Evolutionary conservation across 2,329 filamentous ascomycete genomes (phyloP), one percentile per base, ranked within the genome.

Genomic region (Westerdykella ornata): DNA sequence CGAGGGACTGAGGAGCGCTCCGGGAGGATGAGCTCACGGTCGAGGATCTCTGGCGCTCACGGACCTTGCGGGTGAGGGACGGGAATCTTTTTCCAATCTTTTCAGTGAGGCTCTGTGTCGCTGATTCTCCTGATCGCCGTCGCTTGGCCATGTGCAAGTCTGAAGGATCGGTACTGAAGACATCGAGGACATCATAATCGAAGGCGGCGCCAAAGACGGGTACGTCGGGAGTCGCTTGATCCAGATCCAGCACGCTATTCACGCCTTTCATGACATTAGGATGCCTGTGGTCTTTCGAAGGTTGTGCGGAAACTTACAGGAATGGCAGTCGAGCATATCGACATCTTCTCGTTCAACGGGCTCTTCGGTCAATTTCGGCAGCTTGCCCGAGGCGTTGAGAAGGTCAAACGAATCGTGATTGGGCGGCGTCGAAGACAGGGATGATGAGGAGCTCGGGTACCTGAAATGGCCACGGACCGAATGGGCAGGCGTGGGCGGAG

Each of bases 331-430:
- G 35, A 71, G 65, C 44, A 73, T 71, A 44, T 75, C 68, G 37
- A 73, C 71, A 39, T 75, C 74, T 19, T 81, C 84, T 40, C 76
- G 77, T 62, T 89, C 84, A 32, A 81, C 68, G 2, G 84, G 81
- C 57, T 94, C 88, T 64, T 96, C 89, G 57, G 88, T 78, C 15
- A 96, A 84, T 56, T 92, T 85, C 13, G 87, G 84, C 47, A 96
- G 72, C 67, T 86, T 86, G 54, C 74, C 72, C 0, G 77, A 70
- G 71, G 72, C 38, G 69, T 75, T 44, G 74, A 82, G 45, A 74
- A 82, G 41, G 73, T 82, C 47, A 66, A 57, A 68, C 67, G 52
- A 52, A 6, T 81, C 80, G 52, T 68, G 68, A 4, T 64, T 59
- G 15, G 74, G 69, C 13, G 77, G 71, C 44, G 61, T 64, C 30